A percentile compares a stretch with the other conserved stretches of the same genome.
Conservation (phyloP, 73 alveolate species). For the Tetrahymena thermophila region DNA sequence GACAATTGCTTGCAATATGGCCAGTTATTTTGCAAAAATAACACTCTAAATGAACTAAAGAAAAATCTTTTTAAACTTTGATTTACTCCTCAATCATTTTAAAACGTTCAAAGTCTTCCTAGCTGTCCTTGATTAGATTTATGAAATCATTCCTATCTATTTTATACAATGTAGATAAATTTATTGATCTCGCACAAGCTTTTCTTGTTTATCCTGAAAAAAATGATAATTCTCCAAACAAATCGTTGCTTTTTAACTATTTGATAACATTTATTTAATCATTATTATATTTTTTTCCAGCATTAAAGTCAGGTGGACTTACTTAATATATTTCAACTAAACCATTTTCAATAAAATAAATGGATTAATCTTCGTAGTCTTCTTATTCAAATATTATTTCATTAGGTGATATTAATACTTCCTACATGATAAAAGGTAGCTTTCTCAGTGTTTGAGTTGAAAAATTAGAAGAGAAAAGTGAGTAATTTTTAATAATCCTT, state of each 20-base stretch:
- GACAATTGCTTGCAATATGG: neutral
- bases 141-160: constrained; percentile 8
- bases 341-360: neutral
- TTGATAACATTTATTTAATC: neutral
- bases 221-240: constrained; percentile 24
- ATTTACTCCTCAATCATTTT: neutral
- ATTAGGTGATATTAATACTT: neutral
- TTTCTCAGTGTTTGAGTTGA: neutral
- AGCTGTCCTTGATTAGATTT: neutral
- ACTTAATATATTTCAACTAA: neutral
- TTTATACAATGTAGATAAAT: constrained; percentile 7
- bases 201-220: constrained; percentile 20
- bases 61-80: neutral
- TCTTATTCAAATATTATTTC: neutral
- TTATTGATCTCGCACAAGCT: constrained; percentile 4
- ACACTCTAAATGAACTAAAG: neutral
- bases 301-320: neutral
- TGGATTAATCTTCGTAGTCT: neutral
- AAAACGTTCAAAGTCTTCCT: constrained; percentile 26
- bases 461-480: neutral
- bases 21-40: neutral
- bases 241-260: neutral
- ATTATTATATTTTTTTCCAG: neutral
- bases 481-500: neutral
- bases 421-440: neutral